Conservation (phyloP, 371 early-diverging fungal species). For the Mucor plumbeus region DNA sequence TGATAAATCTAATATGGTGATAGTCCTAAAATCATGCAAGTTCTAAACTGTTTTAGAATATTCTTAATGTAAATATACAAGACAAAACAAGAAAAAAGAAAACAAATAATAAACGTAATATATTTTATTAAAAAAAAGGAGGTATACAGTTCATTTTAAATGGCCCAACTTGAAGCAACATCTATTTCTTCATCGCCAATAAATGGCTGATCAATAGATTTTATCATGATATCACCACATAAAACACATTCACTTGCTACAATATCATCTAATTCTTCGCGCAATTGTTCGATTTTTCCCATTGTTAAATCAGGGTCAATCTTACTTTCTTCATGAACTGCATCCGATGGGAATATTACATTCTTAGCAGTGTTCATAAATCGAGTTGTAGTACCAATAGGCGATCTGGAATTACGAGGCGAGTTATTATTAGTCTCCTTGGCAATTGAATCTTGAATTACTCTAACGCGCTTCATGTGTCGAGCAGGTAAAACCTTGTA, state of each 20-base stretch:
- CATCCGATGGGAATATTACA: constrained; percentile 37
- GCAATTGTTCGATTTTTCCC: constrained; percentile 68
- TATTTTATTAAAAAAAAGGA: neutral
- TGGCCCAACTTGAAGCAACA: constrained; percentile 57
- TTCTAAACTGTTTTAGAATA: neutral
- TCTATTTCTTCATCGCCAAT: constrained; percentile 62
- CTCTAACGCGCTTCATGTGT: constrained; percentile 46
- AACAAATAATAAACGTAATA: constrained; percentile 4
- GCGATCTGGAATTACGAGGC: constrained; percentile 2
- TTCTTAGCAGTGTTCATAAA: constrained; percentile 50
- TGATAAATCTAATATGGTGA: too few species aligned
- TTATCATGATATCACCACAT: constrained; percentile 91
- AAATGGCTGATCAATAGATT: constrained; percentile 78
- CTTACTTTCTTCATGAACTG: constrained; percentile 24
- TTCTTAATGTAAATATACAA: neutral
- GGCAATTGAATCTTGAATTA: constrained; percentile 63
- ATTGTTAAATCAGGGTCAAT: constrained; percentile 74
- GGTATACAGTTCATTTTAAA: constrained; percentile 38
- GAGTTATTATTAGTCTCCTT: constrained; percentile 38
- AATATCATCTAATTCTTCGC: constrained; percentile 30
- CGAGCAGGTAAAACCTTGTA: constrained; percentile 36
- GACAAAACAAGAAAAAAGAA: neutral
- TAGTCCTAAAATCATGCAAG: neutral
- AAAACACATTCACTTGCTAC: constrained; percentile 36
- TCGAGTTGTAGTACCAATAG: constrained; percentile 34